Evolutionary conservation across 805 yeast species (phyloP), one percentile per base, ranked within the genome.

Genomic region (Monosporozyma aquatica): DNA sequence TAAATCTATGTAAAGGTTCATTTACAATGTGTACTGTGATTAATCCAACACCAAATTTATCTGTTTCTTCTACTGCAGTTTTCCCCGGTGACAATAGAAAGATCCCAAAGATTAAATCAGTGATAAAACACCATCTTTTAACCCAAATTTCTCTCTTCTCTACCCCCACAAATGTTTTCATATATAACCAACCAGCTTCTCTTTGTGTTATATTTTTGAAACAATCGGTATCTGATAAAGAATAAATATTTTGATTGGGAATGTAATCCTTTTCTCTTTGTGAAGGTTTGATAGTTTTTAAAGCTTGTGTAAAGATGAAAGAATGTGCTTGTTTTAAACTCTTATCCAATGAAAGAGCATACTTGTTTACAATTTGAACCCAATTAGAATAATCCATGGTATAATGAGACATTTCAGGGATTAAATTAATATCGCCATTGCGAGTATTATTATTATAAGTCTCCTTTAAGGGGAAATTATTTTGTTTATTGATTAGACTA

Each of bases 161-260:
- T 15, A 18, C 18, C 1, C 77, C 80, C 3, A 66, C 68, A 37
- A 67, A 62, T 1, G 90, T 79, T 55, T 82, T 84, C 76, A 89
- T 73, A 51, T 74, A 80, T 23, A 89, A 66, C 84, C 95, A 87
- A 4, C 96, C 96, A 56, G 83, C 86, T 50, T 82, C 84, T 50
- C 80, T 87, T 26, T 34, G 44, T 9, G 39, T 23, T 3, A 26
- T 15, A 17, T 27, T 14, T 7, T 15, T 34, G 27, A 43, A 38
- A 27, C 42, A 38, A 40, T 43, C 43, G 4, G 36, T 10, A 14
- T 32, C 27, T 17, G 45, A 43, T n/a, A n/a, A 17, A 10, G 30
- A 18, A 28, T 17, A 39, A 7, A 45, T 27, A 7, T 20, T 44
- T 36, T 58, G 62, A 7, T 23, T 13, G 9, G 43, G n/a, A 13